Conservation (phyloP, 345 rosid genomes). For the Salix udensis region DNA sequence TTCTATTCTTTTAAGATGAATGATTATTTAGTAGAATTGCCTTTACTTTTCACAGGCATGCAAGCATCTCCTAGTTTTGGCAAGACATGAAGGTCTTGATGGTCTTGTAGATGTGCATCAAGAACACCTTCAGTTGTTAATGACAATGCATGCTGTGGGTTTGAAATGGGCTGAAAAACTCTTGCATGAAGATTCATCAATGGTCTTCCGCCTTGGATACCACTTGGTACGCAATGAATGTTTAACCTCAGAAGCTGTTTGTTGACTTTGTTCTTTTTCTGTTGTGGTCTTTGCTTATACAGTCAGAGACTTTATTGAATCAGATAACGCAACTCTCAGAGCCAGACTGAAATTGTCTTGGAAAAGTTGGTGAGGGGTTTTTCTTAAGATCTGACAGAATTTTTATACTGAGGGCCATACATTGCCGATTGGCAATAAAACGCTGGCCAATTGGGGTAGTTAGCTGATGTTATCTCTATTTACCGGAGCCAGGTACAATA, state of each 20-base stretch:
- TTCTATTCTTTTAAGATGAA: constrained; percentile 6
- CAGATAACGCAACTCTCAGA: background rate
- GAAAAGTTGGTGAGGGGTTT: background rate
- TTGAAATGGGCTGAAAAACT: constrained; percentile 68
- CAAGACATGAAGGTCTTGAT: constrained; percentile 59
- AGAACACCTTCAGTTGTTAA: constrained; percentile 57
- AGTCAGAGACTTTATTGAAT: background rate
- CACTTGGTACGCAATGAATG: constrained; percentile 54
- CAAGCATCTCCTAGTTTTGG: constrained; percentile 69
- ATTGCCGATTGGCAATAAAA: background rate
- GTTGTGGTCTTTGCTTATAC: background rate
- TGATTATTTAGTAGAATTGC: background rate
- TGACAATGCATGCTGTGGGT: constrained; percentile 66
- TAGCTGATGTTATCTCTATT: background rate
- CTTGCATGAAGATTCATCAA: constrained; percentile 61
- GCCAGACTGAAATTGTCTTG: constrained; percentile 1
- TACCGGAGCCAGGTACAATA: background rate
- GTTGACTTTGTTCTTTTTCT: background rate
- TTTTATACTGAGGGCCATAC: background rate
- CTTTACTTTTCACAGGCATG: constrained; percentile 48
- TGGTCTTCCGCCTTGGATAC: constrained; percentile 86
- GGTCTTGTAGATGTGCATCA: constrained; percentile 54
- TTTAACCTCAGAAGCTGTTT: background rate
- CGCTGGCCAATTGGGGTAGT: background rate
- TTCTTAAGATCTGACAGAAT: too few relatives aligned